Evolutionary conservation across 495 filamentous ascomycete species (phyloP), one percentile per base, ranked within the genome.

Genomic region (Penicillium crystallinum): DNA sequence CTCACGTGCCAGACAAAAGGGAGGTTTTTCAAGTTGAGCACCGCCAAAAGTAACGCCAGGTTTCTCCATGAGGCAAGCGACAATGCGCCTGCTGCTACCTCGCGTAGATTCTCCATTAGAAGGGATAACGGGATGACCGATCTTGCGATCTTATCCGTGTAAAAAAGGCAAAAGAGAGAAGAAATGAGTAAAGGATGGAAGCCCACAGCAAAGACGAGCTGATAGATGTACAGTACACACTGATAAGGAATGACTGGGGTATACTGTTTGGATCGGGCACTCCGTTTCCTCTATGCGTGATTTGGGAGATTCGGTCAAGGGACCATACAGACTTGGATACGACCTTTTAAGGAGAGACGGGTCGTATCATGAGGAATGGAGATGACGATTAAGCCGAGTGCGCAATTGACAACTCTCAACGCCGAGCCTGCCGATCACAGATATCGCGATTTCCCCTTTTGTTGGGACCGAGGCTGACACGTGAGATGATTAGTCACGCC

Each of bases 1-100:
- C 82, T 52, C 74, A 84, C 80, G 67, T 86, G 83, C 84, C 84
- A 87, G 25, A 73, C 65, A 8, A 81, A 69, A 3, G 84, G 84
- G 27, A 86, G 63, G 43, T 68, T 80, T 65, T 87, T 87, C 44
- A 84, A 46, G 54, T 87, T 87, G 36, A 77, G 50, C 0, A 86
- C 43, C 0, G 78, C 78, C 33, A 86, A 67, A 10, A 82, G 10
- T 33, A 86, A 56, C 4, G 76, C 74, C 0, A 85, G 57, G 0
- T 73, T 67, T 46, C 69, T 73, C 83, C 83, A 87, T 12, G 73
- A 71, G 7, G 64, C 53, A 22, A 72, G 51, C 27, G 68, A 56
- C 10, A 59, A 58, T 29, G 65, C 36, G 14, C 38, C 37, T 23
- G 64, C 58, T 18, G 64, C 27, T 7, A 65, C 30, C 22, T 65